Conservation (phyloP, 805 yeast species). For the Starmerella asiatica region DNA sequence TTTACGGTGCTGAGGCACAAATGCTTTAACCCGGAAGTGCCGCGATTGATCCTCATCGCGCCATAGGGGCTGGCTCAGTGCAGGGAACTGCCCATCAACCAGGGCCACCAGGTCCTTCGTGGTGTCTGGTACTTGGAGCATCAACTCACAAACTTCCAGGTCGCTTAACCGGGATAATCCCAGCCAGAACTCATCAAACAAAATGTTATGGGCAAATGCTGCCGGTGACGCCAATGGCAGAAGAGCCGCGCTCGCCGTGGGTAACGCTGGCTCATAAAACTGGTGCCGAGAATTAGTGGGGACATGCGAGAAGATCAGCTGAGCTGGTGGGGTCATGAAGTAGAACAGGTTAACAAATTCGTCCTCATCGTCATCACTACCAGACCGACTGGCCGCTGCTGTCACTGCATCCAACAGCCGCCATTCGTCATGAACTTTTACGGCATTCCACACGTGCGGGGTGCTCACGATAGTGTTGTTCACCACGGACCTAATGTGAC, state of each 20-base stretch:
- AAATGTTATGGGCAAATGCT: constrained; percentile 46
- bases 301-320: constrained; percentile 69
- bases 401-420: constrained; percentile 61
- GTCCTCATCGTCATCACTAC: constrained; percentile 22
- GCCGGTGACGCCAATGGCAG: constrained; percentile 82
- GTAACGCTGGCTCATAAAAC: constrained; percentile 69
- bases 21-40: constrained; percentile 64
- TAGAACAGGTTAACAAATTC: constrained; percentile 41
- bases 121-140: constrained; percentile 47
- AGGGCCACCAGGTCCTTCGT: constrained; percentile 54
- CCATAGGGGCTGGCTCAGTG: constrained; percentile 73
- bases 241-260: constrained; percentile 60
- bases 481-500: constrained; percentile 61
- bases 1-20: constrained; percentile 53
- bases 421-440: constrained; percentile 63
- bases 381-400: constrained; percentile 35
- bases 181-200: constrained; percentile 57
- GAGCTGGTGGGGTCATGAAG: constrained; percentile 64
- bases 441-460: constrained; percentile 78
- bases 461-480: constrained; percentile 18
- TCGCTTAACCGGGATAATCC: constrained; percentile 62
- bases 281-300: constrained; percentile 71
- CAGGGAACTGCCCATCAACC: constrained; percentile 32
- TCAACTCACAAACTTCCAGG: constrained; percentile 67
- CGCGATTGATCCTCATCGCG: constrained; percentile 38